Conservation (phyloP, 352 stramenopile genomes). For the Pythium coloratum region DNA sequence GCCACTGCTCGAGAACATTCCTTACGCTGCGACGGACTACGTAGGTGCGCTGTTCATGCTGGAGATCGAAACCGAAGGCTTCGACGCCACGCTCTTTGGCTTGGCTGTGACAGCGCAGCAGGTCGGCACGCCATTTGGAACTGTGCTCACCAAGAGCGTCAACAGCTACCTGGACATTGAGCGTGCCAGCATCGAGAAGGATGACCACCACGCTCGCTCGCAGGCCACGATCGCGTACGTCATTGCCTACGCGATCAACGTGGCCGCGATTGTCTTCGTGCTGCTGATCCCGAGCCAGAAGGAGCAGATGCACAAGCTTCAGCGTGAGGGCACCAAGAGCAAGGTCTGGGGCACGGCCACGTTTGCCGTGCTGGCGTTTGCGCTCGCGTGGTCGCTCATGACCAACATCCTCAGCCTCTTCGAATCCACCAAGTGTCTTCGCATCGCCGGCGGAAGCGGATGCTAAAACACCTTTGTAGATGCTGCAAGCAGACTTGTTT, state of each 20-base stretch:
- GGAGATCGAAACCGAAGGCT: constrained; percentile 26
- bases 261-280: constrained; percentile 25
- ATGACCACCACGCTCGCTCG: constrained; percentile 19
- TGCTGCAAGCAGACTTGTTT: constrained; percentile 6
- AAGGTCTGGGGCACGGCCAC: constrained; percentile 17
- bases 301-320: constrained; percentile 24
- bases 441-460: constrained; percentile 28
- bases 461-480: no score
- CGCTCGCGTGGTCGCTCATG: constrained; percentile 28
- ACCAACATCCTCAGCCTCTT: constrained; percentile 35
- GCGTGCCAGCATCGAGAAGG: constrained; percentile 7
- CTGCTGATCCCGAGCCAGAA: constrained; percentile 29
- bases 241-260: constrained; percentile 28
- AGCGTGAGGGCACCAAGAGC: constrained; percentile 15
- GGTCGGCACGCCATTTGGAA: constrained; percentile 25
- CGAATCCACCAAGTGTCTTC: constrained; percentile 26
- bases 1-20: constrained; percentile 23
- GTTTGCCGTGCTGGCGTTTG: constrained; percentile 17
- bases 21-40: constrained; percentile 22
- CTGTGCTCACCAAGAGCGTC: constrained; percentile 23
- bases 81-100: constrained; percentile 32
- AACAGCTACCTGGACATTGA: constrained; percentile 24
- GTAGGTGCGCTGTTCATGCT: constrained; percentile 23
- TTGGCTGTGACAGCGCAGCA: constrained; percentile 22
- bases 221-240: constrained; percentile 30